phyloP scores from a whole-genome alignment of 139 green algal species.

The Diplosphaera chodatii region DNA sequence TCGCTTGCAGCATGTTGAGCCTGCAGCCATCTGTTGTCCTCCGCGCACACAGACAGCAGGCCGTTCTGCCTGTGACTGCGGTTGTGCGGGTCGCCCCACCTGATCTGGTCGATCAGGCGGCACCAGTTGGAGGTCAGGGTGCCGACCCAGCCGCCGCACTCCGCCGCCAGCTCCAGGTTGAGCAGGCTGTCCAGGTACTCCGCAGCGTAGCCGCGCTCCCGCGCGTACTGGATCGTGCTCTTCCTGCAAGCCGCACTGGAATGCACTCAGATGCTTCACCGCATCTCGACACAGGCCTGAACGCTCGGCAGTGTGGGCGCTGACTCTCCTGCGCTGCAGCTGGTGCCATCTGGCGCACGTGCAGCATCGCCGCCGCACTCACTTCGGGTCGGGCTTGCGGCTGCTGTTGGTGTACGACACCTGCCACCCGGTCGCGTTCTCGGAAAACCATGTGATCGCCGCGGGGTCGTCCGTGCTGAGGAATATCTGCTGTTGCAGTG shows the following conservation, averaged over 20 bases:
- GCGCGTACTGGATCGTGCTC: conserved; percentile 10
- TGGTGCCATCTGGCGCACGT: too few species aligned
- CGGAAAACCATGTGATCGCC: conserved; percentile 14
- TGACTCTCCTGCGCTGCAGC: too few species aligned
- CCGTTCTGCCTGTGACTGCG: too few species aligned
- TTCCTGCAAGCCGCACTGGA: too few species aligned
- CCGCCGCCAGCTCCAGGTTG: conserved; percentile 21
- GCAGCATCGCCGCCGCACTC: too few species aligned
- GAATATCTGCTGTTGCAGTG: conserved; percentile 16
- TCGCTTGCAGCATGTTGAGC: too few species aligned
- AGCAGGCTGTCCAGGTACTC: conserved; percentile 22
- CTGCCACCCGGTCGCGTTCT: neutral
- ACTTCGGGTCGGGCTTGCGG: neutral
- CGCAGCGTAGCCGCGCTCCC: conserved; percentile 8
- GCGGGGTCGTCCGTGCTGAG: conserved; percentile 26
- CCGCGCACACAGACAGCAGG: too few species aligned
- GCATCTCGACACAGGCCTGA: too few species aligned
- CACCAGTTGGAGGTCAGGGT: conserved; percentile 33
- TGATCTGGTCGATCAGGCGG: conserved; percentile 30
- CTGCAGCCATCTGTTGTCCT: too few species aligned
- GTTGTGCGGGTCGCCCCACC: neutral
- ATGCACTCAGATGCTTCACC: too few species aligned
- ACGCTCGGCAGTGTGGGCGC: too few species aligned
- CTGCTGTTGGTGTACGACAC: neutral
- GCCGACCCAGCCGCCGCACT: conserved; percentile 23